These are phyloP conservation scores for Ceriops decandra DNA, from an alignment of 345 rosid genomes.

Conservation along the genomic window DNA sequence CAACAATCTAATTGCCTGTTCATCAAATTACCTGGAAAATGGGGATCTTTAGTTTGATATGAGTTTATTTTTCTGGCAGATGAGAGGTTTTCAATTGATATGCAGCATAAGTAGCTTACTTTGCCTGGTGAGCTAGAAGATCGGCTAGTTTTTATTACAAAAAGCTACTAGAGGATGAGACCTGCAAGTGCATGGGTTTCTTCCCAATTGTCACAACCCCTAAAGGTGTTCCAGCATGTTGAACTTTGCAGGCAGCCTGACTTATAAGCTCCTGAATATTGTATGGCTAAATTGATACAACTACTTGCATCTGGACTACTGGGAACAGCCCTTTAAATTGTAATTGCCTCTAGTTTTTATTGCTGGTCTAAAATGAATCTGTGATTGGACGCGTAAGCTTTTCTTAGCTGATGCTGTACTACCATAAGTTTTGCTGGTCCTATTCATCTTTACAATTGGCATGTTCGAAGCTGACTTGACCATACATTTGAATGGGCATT, in stretches of 20 bases:
- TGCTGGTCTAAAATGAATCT: no score
- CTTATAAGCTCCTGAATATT: neutral
- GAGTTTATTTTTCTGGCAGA: constrained; percentile 3
- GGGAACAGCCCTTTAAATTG: no score
- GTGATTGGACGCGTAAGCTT: no score
- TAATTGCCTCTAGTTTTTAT: no score
- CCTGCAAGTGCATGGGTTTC: neutral
- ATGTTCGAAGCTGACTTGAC: no score
- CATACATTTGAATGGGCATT: no score
- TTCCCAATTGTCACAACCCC: neutral
- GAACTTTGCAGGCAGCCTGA: neutral
- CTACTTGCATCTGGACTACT: no score
- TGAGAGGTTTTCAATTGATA: neutral
- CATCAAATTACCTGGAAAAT: neutral
- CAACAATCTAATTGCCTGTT: neutral
- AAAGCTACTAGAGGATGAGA: neutral
- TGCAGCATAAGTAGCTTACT: neutral
- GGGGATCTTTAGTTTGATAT: neutral
- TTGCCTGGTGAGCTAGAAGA: neutral
- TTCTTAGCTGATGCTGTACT: no score
- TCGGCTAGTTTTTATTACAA: neutral
- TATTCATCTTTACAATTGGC: no score
- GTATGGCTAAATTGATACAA: neutral
- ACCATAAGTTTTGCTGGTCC: no score
- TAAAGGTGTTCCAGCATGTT: neutral